Percentiles rank a stretch among this genome's conserved stretches.
Conservation (phyloP, 2,329 filamentous ascomycete genomes). For the Huntiella moniliformis region DNA sequence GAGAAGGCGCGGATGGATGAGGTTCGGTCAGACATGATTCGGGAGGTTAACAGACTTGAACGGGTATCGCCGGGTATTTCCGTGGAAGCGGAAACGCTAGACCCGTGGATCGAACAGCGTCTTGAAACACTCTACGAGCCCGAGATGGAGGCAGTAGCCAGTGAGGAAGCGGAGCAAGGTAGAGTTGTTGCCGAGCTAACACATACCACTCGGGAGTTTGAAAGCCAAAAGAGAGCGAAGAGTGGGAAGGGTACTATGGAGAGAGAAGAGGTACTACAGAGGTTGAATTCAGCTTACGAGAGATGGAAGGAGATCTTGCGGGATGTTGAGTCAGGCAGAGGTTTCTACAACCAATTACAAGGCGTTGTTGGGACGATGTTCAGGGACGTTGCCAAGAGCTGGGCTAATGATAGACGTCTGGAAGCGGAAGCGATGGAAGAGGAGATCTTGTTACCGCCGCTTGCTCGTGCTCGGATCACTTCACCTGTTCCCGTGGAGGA, state of each 20-base stretch:
- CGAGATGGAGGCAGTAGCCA: constrained; percentile 51
- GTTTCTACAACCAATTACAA: constrained; percentile 92
- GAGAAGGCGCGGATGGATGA: constrained; percentile 74
- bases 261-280: constrained; percentile 71
- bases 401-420: constrained; percentile 60
- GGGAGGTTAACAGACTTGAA: constrained; percentile 70
- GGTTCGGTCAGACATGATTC: constrained; percentile 66
- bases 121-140: constrained; percentile 59
- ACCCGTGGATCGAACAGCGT: constrained; percentile 70
- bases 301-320: constrained; percentile 93
- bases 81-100: constrained; percentile 78
- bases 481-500: background rate
- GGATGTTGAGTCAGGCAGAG: constrained; percentile 77
- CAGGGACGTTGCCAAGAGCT: constrained; percentile 56
- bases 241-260: constrained; percentile 46
- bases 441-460: constrained; percentile 35
- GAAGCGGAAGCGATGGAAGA: constrained; percentile 65
- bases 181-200: constrained; percentile 49
- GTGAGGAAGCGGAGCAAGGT: constrained; percentile 61
- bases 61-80: constrained; percentile 68
- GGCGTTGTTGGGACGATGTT: constrained; percentile 67
- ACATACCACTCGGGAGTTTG: constrained; percentile 62
- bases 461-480: constrained; percentile 16
- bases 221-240: constrained; percentile 47
- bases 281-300: constrained; percentile 75